These are phyloP conservation scores for Rhododendron mucronatum DNA, from an alignment of 148 eudicot species.

Conservation along the genomic window DNA sequence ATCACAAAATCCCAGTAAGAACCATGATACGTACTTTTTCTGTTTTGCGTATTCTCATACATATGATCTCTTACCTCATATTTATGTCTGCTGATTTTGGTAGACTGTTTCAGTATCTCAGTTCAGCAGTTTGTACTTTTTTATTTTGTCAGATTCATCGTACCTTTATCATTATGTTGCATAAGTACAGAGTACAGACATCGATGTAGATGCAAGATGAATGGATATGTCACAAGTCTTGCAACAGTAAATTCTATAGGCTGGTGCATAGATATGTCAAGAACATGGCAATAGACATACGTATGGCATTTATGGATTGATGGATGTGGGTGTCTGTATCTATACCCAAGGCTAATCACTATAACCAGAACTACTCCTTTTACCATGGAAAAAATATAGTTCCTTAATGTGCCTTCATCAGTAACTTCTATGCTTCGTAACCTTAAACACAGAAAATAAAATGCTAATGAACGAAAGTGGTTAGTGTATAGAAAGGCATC, in stretches of 20 bases:
- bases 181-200: background rate
- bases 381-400: background rate
- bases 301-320: background rate
- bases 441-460: background rate
- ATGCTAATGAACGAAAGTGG: background rate
- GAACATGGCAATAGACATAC: background rate
- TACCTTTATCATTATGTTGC: background rate
- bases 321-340: background rate
- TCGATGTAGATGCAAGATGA: background rate
- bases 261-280: constrained; percentile 7
- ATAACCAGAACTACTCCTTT: background rate
- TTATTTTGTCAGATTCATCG: background rate
- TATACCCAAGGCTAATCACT: background rate
- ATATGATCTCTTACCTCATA: background rate
- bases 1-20: constrained; percentile 39
- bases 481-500: background rate
- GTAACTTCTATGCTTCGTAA: background rate
- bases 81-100: background rate
- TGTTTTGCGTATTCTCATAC: background rate
- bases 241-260: background rate
- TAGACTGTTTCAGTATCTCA: background rate
- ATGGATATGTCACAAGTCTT: background rate
- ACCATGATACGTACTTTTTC: background rate
- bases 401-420: background rate
- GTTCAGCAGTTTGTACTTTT: background rate